A percentile compares a stretch with the other conserved stretches of the same genome.
phyloP scores from a whole-genome alignment of 1,139 yeast species.

The Scheffersomyces parashehatae region DNA sequence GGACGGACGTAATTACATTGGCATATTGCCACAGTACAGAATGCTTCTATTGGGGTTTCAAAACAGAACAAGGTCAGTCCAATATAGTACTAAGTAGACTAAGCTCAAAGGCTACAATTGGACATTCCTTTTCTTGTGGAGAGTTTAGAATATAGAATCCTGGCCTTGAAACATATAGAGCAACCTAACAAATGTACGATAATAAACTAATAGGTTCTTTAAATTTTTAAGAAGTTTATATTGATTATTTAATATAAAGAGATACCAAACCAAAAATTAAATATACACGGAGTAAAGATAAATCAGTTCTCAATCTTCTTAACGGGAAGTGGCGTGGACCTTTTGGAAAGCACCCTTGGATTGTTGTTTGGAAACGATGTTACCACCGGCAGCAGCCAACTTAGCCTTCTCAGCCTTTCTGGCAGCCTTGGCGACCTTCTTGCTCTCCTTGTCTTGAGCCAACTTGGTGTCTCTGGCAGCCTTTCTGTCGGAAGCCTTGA shows the following conservation, averaged over 20 bases:
- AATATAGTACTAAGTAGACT: slow-evolving; percentile 33
- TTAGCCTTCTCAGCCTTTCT: slow-evolving; percentile 95
- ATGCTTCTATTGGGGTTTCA: slow-evolving; percentile 43
- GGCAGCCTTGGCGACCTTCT: slow-evolving; percentile 89
- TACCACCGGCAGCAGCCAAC: slow-evolving; percentile 67
- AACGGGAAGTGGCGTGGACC: slow-evolving; percentile 96
- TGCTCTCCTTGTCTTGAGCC: slow-evolving; percentile 92
- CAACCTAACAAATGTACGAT: background rate
- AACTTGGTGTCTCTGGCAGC: slow-evolving; percentile 93
- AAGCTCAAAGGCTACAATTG: slow-evolving; percentile 14
- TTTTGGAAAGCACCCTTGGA: slow-evolving; percentile 95
- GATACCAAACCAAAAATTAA: slow-evolving; percentile 7
- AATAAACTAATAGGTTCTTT: background rate
- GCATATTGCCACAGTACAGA: slow-evolving; percentile 45
- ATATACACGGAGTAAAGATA: slow-evolving; percentile 5
- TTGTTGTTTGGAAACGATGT: slow-evolving; percentile 77
- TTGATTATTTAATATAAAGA: slow-evolving; percentile 3
- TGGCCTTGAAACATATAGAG: too few species aligned
- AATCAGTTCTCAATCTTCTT: slow-evolving; percentile 31
- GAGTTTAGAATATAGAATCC: slow-evolving; percentile 24
- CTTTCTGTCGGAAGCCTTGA: slow-evolving; percentile 97
- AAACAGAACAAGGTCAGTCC: slow-evolving; percentile 10
- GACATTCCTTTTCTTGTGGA: slow-evolving; percentile 33
- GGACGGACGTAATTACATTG: slow-evolving; percentile 17
- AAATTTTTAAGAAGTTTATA: background rate